Percentiles rank a stretch among this genome's conserved stretches.
Conservation (phyloP, 768 basidiomycete genomes). For the Trametes villosa region DNA sequence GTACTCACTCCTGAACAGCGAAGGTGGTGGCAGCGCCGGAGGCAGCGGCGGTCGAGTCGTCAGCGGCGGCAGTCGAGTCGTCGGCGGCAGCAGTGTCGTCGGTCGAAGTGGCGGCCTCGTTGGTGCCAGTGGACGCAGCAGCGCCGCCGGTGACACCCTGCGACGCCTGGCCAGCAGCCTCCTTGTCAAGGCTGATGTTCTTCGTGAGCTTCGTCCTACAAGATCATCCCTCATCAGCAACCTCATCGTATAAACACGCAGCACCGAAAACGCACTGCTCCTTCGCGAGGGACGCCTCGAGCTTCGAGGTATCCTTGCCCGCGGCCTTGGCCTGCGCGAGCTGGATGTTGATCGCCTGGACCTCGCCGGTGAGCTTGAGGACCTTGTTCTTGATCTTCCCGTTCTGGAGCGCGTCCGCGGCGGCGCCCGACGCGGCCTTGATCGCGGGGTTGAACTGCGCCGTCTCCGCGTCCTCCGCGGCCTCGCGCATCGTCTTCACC, state of each 20-base stretch:
- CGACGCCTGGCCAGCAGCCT: conserved; percentile 37
- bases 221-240: not conserved
- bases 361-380: conserved; percentile 44
- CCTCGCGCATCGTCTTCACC: conserved; percentile 40
- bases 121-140: not conserved
- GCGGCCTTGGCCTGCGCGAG: conserved; percentile 42
- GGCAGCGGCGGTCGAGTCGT: conserved; percentile 24
- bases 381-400: conserved; percentile 54
- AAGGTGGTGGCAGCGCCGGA: conserved; percentile 7
- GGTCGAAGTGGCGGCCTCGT: not conserved
- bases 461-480: conserved; percentile 45
- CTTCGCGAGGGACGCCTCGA: conserved; percentile 32
- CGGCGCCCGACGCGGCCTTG: conserved; percentile 39
- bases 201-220: conserved; percentile 37
- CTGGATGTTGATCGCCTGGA: conserved; percentile 42
- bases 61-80: conserved; percentile 20
- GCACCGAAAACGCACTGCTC: conserved; percentile 31
- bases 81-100: conserved; percentile 35
- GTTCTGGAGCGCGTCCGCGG: conserved; percentile 38
- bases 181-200: conserved; percentile 41
- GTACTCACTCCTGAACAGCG: conserved; percentile 17
- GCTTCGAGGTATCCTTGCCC: conserved; percentile 34
- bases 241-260: not conserved
- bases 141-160: conserved; percentile 32
- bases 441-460: conserved; percentile 43